A percentile compares a stretch with the other conserved stretches of the same genome.
These are phyloP conservation scores for Ogataea wickerhamii DNA, from an alignment of 805 yeast species.

Conservation along the genomic window DNA sequence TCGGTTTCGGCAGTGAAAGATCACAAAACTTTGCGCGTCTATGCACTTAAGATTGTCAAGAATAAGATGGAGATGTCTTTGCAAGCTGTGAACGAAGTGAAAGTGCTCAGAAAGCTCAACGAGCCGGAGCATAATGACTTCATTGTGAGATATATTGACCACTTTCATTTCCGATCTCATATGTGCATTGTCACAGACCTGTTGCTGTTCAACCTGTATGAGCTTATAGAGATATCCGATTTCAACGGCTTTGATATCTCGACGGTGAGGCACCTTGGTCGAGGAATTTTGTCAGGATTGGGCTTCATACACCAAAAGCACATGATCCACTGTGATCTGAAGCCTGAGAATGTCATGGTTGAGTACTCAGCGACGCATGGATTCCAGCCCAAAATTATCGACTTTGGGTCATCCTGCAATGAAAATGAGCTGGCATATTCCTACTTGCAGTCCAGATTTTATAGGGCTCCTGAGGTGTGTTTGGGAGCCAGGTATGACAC, in stretches of 20 bases:
- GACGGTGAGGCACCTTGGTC: conserved; percentile 43
- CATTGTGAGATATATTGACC: conserved; percentile 57
- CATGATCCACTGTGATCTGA: conserved; percentile 80
- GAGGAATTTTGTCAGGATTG: conserved; percentile 57
- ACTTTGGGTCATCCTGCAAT: conserved; percentile 69
- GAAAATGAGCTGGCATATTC: conserved; percentile 42
- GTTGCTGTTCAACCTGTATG: conserved; percentile 62
- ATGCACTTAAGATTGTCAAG: conserved; percentile 76
- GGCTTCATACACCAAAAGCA: conserved; percentile 51
- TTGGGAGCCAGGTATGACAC: conserved; percentile 58
- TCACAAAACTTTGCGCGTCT: conserved; percentile 51
- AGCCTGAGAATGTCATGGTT: conserved; percentile 77
- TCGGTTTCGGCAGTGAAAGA: conserved; percentile 68
- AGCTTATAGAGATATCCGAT: conserved; percentile 47
- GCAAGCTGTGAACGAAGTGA: conserved; percentile 77
- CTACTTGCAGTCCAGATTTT: conserved; percentile 62
- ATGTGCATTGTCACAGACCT: conserved; percentile 78
- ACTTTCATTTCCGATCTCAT: conserved; percentile 77
- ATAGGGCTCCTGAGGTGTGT: conserved; percentile 76
- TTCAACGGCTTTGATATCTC: conserved; percentile 47
- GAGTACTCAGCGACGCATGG: conserved; percentile 36
- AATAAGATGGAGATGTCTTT: conserved; percentile 69
- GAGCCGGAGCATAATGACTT: conserved; percentile 27
- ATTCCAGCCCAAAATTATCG: conserved; percentile 59
- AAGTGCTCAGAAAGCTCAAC: conserved; percentile 51